Conservation (phyloP, 129 eudicot genomes). For the Centaurea solstitialis region DNA sequence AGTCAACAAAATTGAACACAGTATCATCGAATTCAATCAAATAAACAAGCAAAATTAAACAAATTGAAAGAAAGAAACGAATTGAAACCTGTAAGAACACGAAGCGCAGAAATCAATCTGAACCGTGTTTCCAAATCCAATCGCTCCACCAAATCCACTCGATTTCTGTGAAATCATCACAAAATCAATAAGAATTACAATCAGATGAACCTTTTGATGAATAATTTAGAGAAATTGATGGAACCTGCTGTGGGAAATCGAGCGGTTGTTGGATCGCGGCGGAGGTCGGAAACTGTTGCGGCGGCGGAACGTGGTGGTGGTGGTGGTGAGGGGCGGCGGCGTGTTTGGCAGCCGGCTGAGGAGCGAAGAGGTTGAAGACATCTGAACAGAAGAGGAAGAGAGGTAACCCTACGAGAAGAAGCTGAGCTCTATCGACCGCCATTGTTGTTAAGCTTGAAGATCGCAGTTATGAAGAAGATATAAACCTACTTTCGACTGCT, state of each 20-base stretch:
- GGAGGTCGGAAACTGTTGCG: slow-evolving; percentile 23
- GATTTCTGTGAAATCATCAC: slow-evolving; percentile 46
- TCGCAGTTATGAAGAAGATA: neutral
- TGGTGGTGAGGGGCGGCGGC: slow-evolving; percentile 36
- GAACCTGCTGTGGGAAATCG: slow-evolving; percentile 73
- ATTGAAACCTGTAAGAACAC: slow-evolving; percentile 69
- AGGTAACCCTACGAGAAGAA: slow-evolving; percentile 71
- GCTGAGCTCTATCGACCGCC: slow-evolving; percentile 59
- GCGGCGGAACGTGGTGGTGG: slow-evolving; percentile 47
- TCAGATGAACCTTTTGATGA: neutral
- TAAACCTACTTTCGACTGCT: neutral
- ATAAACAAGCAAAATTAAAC: neutral
- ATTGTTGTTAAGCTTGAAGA: neutral
- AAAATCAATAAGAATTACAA: neutral
- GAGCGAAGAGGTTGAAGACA: slow-evolving; percentile 68
- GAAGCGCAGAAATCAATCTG: slow-evolving; percentile 79
- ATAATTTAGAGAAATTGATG: neutral
- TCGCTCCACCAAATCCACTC: slow-evolving; percentile 51
- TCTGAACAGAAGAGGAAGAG: slow-evolving; percentile 74
- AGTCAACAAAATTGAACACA: neutral
- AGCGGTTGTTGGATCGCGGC: slow-evolving; percentile 49
- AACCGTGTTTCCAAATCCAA: slow-evolving; percentile 76
- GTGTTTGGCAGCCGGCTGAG: slow-evolving; percentile 56
- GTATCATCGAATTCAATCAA: neutral
- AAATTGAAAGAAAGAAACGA: neutral